Evolutionary conservation across 1,284 basidiomycete species (phyloP).

Genomic region (Lignosus rhinocerotis): DNA sequence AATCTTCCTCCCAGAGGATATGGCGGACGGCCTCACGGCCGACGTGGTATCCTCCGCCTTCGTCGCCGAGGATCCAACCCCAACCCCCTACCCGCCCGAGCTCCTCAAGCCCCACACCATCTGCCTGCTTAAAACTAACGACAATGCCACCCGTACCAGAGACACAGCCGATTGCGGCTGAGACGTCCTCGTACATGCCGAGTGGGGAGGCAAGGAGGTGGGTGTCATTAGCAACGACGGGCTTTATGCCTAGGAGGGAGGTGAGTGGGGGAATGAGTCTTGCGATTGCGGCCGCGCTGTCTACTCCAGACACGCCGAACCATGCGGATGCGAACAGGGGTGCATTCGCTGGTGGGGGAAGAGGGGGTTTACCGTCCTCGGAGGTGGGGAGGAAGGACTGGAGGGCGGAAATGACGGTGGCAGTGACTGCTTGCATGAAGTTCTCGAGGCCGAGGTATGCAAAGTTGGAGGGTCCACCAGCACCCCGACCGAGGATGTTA

Average conservation of each 20-base stretch:
- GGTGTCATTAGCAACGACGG: constrained; percentile 74
- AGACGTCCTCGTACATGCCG: constrained; percentile 54
- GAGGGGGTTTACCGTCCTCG: constrained; percentile 23
- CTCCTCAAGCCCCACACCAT: constrained; percentile 44
- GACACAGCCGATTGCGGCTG: constrained; percentile 63
- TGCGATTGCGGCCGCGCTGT: constrained; percentile 61
- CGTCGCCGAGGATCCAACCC: constrained; percentile 84
- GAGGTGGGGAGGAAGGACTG: constrained; percentile 40
- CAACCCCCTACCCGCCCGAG: constrained; percentile 75
- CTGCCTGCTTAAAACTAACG: constrained; percentile 56
- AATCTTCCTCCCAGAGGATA: constrained; percentile 59
- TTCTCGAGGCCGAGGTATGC: constrained; percentile 55
- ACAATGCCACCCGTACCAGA: constrained; percentile 74
- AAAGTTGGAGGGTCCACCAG: constrained; percentile 69
- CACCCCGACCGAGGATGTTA: constrained; percentile 58
- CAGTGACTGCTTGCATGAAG: constrained; percentile 49
- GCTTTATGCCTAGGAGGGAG: constrained; percentile 51
- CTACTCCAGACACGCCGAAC: constrained; percentile 78
- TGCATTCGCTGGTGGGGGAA: constrained; percentile 42
- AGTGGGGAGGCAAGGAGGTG: constrained; percentile 75
- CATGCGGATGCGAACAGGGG: constrained; percentile 64
- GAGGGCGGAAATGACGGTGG: constrained; percentile 56
- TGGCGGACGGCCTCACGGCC: constrained; percentile 71
- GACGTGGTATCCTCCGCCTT: constrained; percentile 76
- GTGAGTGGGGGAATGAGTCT: constrained; percentile 54